Percentiles rank a stretch among this genome's conserved stretches.
phyloP scores from a whole-genome alignment of 2,329 filamentous ascomycete genomes.

The Phaeosphaeria sp. region DNA sequence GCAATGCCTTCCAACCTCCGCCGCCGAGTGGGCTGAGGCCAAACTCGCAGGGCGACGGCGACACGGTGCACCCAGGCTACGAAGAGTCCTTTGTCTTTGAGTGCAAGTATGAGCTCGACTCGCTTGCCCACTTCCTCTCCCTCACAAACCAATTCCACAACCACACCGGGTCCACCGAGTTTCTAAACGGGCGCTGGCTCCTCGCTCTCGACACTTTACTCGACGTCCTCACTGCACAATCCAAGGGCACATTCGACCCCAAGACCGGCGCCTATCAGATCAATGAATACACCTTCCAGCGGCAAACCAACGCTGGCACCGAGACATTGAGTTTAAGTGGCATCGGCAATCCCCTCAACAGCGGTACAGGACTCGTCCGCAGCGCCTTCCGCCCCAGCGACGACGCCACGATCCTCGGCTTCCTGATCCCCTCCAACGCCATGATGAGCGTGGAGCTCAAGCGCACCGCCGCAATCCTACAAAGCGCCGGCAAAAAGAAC shows the following conservation, averaged over 20 bases:
- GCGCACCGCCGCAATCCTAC: conserved; percentile 74
- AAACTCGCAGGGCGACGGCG: conserved; percentile 80
- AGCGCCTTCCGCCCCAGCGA: conserved; percentile 95
- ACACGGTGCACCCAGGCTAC: conserved; percentile 84
- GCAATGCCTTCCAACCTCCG: conserved; percentile 97
- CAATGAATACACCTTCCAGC: conserved; percentile 89
- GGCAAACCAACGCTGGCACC: conserved; percentile 80
- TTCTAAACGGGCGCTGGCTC: conserved; percentile 80
- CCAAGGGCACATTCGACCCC: conserved; percentile 78
- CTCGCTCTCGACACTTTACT: conserved; percentile 78
- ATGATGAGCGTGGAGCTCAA: conserved; percentile 93
- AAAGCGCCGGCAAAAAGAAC: conserved; percentile 62
- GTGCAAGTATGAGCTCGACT: conserved; percentile 99
- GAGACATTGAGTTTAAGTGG: conserved; percentile 86
- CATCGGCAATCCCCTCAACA: conserved; percentile 88
- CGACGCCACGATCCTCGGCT: conserved; percentile 92
- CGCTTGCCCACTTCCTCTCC: conserved; percentile 87
- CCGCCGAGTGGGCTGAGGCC: conserved; percentile 77
- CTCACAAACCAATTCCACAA: conserved; percentile 86
- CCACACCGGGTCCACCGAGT: conserved; percentile 77
- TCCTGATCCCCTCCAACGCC: conserved; percentile 93
- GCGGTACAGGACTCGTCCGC: conserved; percentile 82
- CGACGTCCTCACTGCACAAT: conserved; percentile 77
- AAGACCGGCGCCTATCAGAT: conserved; percentile 67
- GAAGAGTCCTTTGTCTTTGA: conserved; percentile 89